Evolutionary conservation across 495 filamentous ascomycete species (phyloP), one percentile per base, ranked within the genome.

Genomic region (Penicillium ucsense): DNA sequence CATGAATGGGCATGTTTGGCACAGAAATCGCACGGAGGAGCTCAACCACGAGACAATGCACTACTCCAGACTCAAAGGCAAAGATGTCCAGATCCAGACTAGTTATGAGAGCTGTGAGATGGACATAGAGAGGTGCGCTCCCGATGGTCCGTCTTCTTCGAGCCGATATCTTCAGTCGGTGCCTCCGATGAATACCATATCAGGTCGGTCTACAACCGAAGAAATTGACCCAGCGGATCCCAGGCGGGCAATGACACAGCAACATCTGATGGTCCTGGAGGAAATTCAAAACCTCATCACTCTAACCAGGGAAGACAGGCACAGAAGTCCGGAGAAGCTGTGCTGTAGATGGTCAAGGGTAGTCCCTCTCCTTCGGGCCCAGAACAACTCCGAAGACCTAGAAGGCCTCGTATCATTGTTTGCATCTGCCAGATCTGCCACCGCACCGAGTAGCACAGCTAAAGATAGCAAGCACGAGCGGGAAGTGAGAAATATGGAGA

Each of bases 401-500:
- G 20, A 10, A 27, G 32, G 36, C 8, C 10, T 45, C 31, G 6
- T 9, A 31, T n/a, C 43, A 20, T 20, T 45, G n/a, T 28, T 35
- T 9, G 4, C 9, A n/a, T 36, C 43, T 9, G 11, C n/a, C 5
- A 30, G 36, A 8, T 34, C 43, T 28, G 43, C 35, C 12, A 6
- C 28, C 30, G 31, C 6, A 12, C 27, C 6, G 31, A 20, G 27
- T 20, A 4, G 8, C 12, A 45, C 28, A 34, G 5, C n/a, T 7
- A 35, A 34, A 35, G 6, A 44, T 10, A n/a, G 34, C 40, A 38
- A 49, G n/a, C 12, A 49, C 7, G 28, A 36, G 29, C 5, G n/a
- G 4, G 36, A 8, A 28, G 34, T 43, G 47, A 49, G 40, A 9
- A 49, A 44, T 34, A 30, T 30, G 27, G 47, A 44, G 30, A 49